These are phyloP conservation scores for Torulaspora indica DNA, from an alignment of 805 yeast species.

Conservation along the genomic window DNA sequence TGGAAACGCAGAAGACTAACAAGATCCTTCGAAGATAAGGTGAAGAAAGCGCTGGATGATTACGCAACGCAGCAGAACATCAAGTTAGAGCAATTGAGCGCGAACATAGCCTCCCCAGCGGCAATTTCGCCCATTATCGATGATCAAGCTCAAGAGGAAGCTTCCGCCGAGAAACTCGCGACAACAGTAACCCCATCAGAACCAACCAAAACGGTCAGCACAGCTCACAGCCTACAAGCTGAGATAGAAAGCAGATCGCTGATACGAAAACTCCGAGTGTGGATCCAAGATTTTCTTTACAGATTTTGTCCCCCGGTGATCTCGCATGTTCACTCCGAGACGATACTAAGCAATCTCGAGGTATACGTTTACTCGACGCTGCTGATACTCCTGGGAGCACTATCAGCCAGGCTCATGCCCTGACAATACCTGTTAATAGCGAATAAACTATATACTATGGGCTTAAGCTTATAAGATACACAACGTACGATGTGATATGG, in stretches of 20 bases:
- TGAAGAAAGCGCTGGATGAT: conserved; percentile 48
- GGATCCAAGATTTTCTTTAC: conserved; percentile 3
- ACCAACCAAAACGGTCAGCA: not conserved
- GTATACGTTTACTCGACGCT: conserved; percentile 18
- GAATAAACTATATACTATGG: not conserved
- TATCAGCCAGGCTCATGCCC: conserved; percentile 2
- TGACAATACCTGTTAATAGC: not conserved
- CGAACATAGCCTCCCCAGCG: conserved; percentile 2
- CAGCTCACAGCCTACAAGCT: not conserved
- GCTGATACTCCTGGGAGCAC: conserved; percentile 8
- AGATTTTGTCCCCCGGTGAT: conserved; percentile 6
- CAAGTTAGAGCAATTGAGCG: conserved; percentile 25
- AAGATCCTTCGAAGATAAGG: conserved; percentile 76
- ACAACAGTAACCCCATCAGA: not conserved
- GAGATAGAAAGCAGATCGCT: not conserved
- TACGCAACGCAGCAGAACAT: conserved; percentile 30
- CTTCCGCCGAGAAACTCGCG: not conserved
- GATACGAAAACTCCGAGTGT: conserved; percentile 1
- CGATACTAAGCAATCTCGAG: conserved; percentile 14
- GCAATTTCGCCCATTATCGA: not conserved
- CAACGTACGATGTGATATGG: not conserved
- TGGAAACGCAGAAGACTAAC: conserved; percentile 85
- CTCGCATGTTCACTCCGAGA: conserved; percentile 13
- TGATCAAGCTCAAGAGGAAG: not conserved
- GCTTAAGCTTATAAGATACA: no score